Evolutionary conservation across 83 land plant genomes (phyloP).

Genomic region (Diphasiastrum complanatum): DNA sequence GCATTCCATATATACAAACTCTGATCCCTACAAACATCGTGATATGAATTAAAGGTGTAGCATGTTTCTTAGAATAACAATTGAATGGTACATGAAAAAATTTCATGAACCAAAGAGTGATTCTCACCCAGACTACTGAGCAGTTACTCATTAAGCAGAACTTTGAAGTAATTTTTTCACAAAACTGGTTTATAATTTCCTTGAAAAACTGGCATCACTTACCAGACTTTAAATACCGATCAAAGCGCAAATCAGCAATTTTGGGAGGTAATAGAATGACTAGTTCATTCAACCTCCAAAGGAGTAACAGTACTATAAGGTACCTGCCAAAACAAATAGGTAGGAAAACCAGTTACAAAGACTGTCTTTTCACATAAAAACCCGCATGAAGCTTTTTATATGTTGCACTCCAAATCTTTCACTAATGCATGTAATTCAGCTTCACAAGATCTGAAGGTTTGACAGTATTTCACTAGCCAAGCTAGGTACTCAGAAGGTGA

Average conservation of each 20-base stretch:
- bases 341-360: not conserved
- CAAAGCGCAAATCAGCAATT: slow-evolving; percentile 45
- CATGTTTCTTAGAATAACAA: not conserved
- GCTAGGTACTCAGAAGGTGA: too few species aligned
- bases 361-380: not conserved
- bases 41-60: not conserved
- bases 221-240: slow-evolving; percentile 77
- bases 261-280: slow-evolving; percentile 73
- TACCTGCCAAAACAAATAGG: slow-evolving; percentile 44
- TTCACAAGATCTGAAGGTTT: too few species aligned
- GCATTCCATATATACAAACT: not conserved
- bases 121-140: too few species aligned
- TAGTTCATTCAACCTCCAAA: slow-evolving; percentile 46
- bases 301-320: slow-evolving; percentile 54
- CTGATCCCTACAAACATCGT: not conserved
- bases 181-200: too few species aligned
- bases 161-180: too few species aligned
- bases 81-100: not conserved
- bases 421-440: too few species aligned
- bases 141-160: too few species aligned
- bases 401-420: not conserved
- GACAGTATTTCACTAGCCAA: too few species aligned
- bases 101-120: too few species aligned
- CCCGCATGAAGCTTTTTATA: not conserved
- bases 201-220: slow-evolving; percentile 19